Conservation (phyloP, 2,329 filamentous ascomycete species). For the Penicillium sp. region DNA sequence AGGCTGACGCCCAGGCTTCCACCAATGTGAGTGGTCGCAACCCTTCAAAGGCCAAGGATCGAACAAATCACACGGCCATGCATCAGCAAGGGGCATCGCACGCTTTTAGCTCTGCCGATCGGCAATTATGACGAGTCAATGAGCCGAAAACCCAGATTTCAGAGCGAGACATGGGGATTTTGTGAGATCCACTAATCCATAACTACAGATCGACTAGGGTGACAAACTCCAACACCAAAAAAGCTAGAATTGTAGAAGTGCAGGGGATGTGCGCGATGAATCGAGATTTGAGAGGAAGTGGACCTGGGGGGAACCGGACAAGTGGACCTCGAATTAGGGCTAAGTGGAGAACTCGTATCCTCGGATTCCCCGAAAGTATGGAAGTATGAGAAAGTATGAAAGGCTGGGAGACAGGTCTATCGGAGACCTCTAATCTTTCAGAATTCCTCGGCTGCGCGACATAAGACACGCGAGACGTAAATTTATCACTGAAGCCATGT, state of each 20-base stretch:
- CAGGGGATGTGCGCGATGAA: no score
- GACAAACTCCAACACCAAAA: no score
- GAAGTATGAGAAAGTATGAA: not conserved
- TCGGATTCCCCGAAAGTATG: not conserved
- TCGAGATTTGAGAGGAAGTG: no score
- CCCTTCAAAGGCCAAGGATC: not conserved
- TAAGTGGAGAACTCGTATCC: not conserved
- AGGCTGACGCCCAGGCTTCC: not conserved
- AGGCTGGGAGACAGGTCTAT: not conserved
- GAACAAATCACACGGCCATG: not conserved
- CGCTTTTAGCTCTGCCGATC: not conserved
- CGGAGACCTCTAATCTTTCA: not conserved
- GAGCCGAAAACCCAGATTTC: not conserved
- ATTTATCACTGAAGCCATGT: not conserved
- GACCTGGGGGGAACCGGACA: no score
- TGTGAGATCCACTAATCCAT: not conserved
- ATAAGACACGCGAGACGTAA: constrained; percentile 15
- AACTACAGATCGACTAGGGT: no score
- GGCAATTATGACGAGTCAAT: not conserved
- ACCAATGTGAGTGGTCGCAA: not conserved
- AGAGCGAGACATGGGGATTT: not conserved
- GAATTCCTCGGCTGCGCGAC: not conserved
- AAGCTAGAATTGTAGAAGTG: no score
- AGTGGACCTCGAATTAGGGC: no score
- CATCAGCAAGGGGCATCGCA: not conserved